Base-by-base conservation (phyloP, 805 yeast species). In the Candida coleopterorum region DNA sequence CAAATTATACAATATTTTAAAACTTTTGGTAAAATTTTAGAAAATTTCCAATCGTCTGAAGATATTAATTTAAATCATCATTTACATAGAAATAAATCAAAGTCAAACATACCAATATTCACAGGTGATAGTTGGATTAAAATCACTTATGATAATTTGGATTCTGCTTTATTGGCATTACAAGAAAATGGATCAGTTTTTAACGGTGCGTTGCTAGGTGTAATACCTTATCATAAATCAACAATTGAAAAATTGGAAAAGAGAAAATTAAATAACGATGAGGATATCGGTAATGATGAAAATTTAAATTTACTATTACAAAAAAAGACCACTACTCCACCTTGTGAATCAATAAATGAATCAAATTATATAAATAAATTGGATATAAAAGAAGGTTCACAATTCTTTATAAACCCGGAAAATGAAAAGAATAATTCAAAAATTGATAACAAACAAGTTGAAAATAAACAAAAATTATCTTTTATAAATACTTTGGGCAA, bases 71-170 rank as follows among this genome's bases (percentile, higher is more conserved):
- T 18, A 6, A 33, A 25, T 32, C 17, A 23, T 17, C 9, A 18
- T 20, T 25, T 12, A 6, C 32, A 39, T 12, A 37, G 31, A n/a
- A 34, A 31, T 5, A 38, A 40, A 9, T 42, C 37, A 8, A 32
- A 30, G 28, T 50, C 47, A 22, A 42, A 46, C 56, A 64, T 51
- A 39, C 94, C 96, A 3, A 81, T 90, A 7, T 84, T 77, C 58
- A 74, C 89, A 9, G 97, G 97, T 1, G 74, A 78, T 31, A 79
- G 85, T 26, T 90, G 97, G 97, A 79, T 89, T n/a, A 85, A 88
- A 53, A 55, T 90, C 37, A 89, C 97, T 3, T 93, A 77, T 56
- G 82, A 79, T 39, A 81, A 79, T 40, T 75, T 83, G 6, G 65
- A 81, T 2, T 73, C 89, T 8, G 96, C 95, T 2, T 57, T 77